Base-by-base conservation (phyloP, 176 grass and related monocot species). In the Panicum miliaceum region DNA sequence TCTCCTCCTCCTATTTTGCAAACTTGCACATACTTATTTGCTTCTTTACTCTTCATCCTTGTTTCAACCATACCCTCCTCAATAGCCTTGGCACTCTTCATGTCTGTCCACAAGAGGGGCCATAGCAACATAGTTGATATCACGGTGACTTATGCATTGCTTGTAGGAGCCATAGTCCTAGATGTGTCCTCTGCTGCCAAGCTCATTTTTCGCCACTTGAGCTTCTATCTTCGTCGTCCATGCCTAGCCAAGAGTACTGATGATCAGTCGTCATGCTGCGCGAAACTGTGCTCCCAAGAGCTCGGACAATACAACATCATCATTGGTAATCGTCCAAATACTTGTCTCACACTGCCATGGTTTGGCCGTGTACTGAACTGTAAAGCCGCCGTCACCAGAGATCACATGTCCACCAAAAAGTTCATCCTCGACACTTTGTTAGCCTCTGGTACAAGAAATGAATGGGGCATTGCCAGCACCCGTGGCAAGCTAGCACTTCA, bases 331-430 rank as follows among this genome's bases (percentile, higher is more conserved):
- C n/a, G n/a, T n/a, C n/a, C n/a, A n/a, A n/a, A n/a, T n/a, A n/a
- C n/a, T n/a, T n/a, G n/a, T n/a, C n/a, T n/a, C n/a, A 0, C 2
- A 23, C 0, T 22, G 64, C 64, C 13, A 64, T 64, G 29, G 2
- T 0, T 0, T 0, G 9, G 45, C 2, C 2, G 8, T 14, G 5
- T n/a, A n/a, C n/a, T n/a, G n/a, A n/a, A n/a, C n/a, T n/a, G n/a
- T n/a, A n/a, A n/a, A n/a, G n/a, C n/a, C n/a, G n/a, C n/a, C 62
- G 3, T 65, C 59, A 3, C 29, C 0, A 34, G 36, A 1, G 12
- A 64, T 35, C 29, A 65, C 15, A 65, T 5, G 15, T 16, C 64
- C 16, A 37, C 4, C 32, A 41, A 41, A 16, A 0, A 12, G 19
- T 54, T 54, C 52, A 54, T 54, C 52, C 52, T 22, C 2, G 52